A percentile compares a stretch with the other conserved stretches of the same genome.
Evolutionary conservation across 2,329 filamentous ascomycete genomes (phyloP).

Genomic region (Diaporthe australafricana): DNA sequence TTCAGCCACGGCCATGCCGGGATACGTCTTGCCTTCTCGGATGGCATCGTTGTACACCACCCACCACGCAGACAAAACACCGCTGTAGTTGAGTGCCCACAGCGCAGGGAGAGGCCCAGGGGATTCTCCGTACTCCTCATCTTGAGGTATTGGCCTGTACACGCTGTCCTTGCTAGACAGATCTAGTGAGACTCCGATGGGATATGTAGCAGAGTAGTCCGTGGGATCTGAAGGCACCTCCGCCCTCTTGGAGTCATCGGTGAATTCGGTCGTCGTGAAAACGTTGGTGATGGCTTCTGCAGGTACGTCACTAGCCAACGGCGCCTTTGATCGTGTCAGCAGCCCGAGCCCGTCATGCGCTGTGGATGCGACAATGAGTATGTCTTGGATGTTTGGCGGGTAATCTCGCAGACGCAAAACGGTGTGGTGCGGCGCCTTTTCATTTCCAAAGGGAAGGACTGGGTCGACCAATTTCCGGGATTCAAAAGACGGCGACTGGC

Average conservation of each 20-base stretch:
- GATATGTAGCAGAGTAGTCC: slow-evolving; percentile 76
- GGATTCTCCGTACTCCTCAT: slow-evolving; percentile 83
- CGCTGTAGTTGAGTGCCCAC: slow-evolving; percentile 89
- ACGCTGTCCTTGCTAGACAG: slow-evolving; percentile 86
- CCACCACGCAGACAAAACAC: slow-evolving; percentile 89
- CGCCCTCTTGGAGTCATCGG: slow-evolving; percentile 80
- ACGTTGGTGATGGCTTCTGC: slow-evolving; percentile 71
- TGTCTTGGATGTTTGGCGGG: slow-evolving; percentile 81
- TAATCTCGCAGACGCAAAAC: slow-evolving; percentile 83
- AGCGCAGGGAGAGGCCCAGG: slow-evolving; percentile 84
- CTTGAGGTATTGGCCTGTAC: slow-evolving; percentile 78
- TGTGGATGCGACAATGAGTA: slow-evolving; percentile 85
- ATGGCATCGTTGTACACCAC: slow-evolving; percentile 91
- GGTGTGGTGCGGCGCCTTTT: slow-evolving; percentile 79
- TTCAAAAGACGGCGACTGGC: slow-evolving; percentile 64
- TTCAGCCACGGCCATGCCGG: slow-evolving; percentile 70
- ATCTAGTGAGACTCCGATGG: slow-evolving; percentile 85
- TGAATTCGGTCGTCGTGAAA: slow-evolving; percentile 79
- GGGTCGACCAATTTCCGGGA: slow-evolving; percentile 82
- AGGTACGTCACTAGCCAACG: slow-evolving; percentile 71
- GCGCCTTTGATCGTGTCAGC: slow-evolving; percentile 77
- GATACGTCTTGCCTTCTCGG: slow-evolving; percentile 77
- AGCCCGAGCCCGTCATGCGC: slow-evolving; percentile 83
- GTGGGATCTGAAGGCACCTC: slow-evolving; percentile 76
- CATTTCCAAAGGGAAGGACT: slow-evolving; percentile 76